Percentiles rank a stretch among this genome's conserved stretches.
phyloP scores from a whole-genome alignment of 306 rosid genomes.

The Dryas alaskensis region DNA sequence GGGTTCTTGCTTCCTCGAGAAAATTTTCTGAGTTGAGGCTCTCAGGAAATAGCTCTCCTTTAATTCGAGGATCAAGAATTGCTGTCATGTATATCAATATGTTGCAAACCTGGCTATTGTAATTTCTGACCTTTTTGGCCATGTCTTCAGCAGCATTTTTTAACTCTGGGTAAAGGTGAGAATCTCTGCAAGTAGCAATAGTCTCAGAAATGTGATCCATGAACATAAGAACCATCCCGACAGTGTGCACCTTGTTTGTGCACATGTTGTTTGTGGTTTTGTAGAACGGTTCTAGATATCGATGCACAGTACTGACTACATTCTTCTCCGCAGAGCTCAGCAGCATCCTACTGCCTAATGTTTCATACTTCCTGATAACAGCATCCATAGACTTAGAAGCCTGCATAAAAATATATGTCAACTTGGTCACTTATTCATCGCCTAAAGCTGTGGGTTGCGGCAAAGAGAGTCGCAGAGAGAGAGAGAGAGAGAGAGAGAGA shows the following conservation, averaged over 20 bases:
- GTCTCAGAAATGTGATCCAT: slow-evolving; percentile 98
- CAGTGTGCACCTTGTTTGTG: slow-evolving; percentile 75
- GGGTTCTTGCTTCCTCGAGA: slow-evolving; percentile 82
- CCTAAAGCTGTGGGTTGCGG: not conserved
- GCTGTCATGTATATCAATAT: slow-evolving; percentile 84
- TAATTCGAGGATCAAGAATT: slow-evolving; percentile 90
- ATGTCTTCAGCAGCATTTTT: slow-evolving; percentile 86
- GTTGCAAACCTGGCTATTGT: slow-evolving; percentile 77
- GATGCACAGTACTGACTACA: slow-evolving; percentile 67
- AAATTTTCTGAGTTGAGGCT: slow-evolving; percentile 59
- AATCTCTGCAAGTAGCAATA: slow-evolving; percentile 67
- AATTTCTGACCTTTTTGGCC: slow-evolving; percentile 72
- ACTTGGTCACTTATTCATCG: slow-evolving; percentile 1
- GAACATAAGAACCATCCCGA: slow-evolving; percentile 89
- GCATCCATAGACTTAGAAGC: slow-evolving; percentile 85
- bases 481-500: not conserved
- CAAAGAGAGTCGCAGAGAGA: not conserved
- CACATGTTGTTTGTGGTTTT: slow-evolving; percentile 92
- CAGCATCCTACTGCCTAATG: slow-evolving; percentile 62
- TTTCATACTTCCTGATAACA: slow-evolving; percentile 65
- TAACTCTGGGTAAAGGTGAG: slow-evolving; percentile 81
- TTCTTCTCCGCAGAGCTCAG: slow-evolving; percentile 69
- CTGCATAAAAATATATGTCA: slow-evolving; percentile 43
- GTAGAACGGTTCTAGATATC: slow-evolving; percentile 83
- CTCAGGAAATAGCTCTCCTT: slow-evolving; percentile 92